Base-by-base conservation (phyloP, 768 basidiomycete genomes). In the Boletus insuetus region DNA sequence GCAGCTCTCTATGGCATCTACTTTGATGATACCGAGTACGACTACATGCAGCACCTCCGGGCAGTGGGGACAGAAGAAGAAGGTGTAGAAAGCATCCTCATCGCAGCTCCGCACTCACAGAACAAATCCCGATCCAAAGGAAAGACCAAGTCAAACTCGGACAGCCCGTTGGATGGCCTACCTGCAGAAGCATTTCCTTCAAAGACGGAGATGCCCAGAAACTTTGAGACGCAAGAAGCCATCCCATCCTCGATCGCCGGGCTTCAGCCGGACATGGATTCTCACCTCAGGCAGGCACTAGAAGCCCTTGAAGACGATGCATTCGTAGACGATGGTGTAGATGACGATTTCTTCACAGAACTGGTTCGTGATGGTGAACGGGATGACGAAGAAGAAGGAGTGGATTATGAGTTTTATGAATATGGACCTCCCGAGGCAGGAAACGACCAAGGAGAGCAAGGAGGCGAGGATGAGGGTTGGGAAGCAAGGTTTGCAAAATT, bases 21-120 rank as follows among this genome's bases (percentile, higher is more conserved):
- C 74, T 98, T 84, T 73, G 94, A 98, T 74, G 95, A 99, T 67
- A 88, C 91, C 7, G 82, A 94, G 55, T 99, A 99, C 76, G 91
- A 99, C 73, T 99, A 99, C 76, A 94, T 98, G 91, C 89, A 95
- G 70, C 97, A 99, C 73, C 82, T 99, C 42, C 87, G 92, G 13
- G 63, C 82, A 3, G 83, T 91, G 47, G 92, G 91, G 4, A 64
- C 82, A 13, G 81, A 86, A 54, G 90, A 91, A 67, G 90, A 86
- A 42, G 89, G 90, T 12, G 84, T 89, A 9, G 92, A 94, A 38
- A 88, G 85, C 54, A 74, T 91, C 49, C 78, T 95, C 54, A 75
- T 97, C 47, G 90, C 93, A 61, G 89, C 89, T n/a, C 84, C 86
- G 3, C 64, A 73, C 16, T 68, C 75, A 5, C 76, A 76, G 58